Evolutionary conservation across 2,329 filamentous ascomycete genomes (phyloP).

Genomic region (Penicillium olsonii): DNA sequence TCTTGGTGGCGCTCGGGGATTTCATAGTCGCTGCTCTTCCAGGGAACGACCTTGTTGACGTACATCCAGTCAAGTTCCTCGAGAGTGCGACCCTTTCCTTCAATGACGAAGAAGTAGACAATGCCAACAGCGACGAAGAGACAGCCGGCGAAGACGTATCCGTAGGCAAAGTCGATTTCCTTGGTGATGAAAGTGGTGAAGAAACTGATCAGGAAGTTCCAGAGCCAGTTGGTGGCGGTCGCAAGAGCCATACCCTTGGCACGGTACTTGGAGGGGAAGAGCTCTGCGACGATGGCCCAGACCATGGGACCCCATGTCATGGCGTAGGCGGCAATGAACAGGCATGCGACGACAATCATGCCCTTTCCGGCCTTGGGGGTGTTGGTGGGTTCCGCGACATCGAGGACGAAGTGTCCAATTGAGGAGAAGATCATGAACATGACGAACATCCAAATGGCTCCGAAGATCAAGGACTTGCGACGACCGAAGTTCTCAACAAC

Average conservation of each 20-base stretch:
- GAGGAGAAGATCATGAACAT: conserved; percentile 67
- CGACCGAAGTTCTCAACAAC: conserved; percentile 70
- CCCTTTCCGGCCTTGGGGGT: conserved; percentile 59
- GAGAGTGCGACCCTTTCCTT: conserved; percentile 67
- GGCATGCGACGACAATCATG: conserved; percentile 70
- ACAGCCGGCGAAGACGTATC: conserved; percentile 74
- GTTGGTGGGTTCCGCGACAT: conserved; percentile 41
- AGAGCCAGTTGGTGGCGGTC: conserved; percentile 74
- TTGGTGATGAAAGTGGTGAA: conserved; percentile 76
- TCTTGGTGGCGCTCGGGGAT: conserved; percentile 25
- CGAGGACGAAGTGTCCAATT: conserved; percentile 51
- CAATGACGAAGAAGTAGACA: conserved; percentile 74
- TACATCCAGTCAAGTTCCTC: conserved; percentile 79
- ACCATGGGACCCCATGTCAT: conserved; percentile 66
- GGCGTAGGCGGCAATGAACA: conserved; percentile 72
- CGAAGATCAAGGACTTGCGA: conserved; percentile 66
- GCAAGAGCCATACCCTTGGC: conserved; percentile 78
- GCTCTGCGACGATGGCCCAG: conserved; percentile 49
- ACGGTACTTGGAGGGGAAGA: conserved; percentile 52
- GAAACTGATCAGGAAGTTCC: conserved; percentile 73
- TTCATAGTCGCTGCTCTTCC: conserved; percentile 56
- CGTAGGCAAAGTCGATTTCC: conserved; percentile 71
- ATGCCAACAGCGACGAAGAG: conserved; percentile 64
- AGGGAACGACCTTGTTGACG: conserved; percentile 60
- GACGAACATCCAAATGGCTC: conserved; percentile 65